A percentile compares a stretch with the other conserved stretches of the same genome.
These are phyloP conservation scores for Metarhizium brunneum DNA, from an alignment of 2,329 filamentous ascomycete genomes.

Conservation along the genomic window DNA sequence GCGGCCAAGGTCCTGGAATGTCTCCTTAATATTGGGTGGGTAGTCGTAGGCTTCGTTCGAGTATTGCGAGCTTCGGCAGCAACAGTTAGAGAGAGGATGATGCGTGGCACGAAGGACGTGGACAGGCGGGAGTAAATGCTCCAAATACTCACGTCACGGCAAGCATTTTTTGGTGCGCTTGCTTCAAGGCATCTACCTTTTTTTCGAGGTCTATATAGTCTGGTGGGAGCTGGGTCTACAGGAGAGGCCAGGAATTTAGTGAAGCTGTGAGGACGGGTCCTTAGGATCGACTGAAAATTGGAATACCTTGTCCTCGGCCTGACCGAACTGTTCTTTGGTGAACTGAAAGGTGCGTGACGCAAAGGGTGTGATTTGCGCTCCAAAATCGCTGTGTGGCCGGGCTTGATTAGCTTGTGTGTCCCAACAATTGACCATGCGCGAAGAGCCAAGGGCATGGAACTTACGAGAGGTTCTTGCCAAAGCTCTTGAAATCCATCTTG, in stretches of 20 bases:
- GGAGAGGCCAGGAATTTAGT: background rate
- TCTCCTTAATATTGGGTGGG: slow-evolving; percentile 95
- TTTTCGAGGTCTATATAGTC: slow-evolving; percentile 99
- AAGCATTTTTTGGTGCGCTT: slow-evolving; percentile 94
- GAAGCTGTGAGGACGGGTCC: background rate
- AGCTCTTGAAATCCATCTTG: slow-evolving; percentile 50
- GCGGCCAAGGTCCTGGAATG: slow-evolving; percentile 89
- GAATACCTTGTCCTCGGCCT: slow-evolving; percentile 80
- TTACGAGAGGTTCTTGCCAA: slow-evolving; percentile 48
- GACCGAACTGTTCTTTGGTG: slow-evolving; percentile 94
- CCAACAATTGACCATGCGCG: background rate
- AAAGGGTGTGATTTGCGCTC: slow-evolving; percentile 82
- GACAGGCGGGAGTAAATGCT: background rate
- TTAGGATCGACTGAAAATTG: background rate
- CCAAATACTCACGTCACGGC: slow-evolving; percentile 73
- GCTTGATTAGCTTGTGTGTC: slow-evolving; percentile 12
- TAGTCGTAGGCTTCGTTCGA: slow-evolving; percentile 86
- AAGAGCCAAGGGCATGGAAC: slow-evolving; percentile 12
- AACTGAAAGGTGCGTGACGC: slow-evolving; percentile 92
- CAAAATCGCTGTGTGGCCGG: slow-evolving; percentile 40
- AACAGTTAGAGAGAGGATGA: background rate
- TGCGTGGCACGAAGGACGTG: slow-evolving; percentile 12
- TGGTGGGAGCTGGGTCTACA: slow-evolving; percentile 84
- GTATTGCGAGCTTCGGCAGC: slow-evolving; percentile 67
- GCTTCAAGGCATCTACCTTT: slow-evolving; percentile 93